Conservation (phyloP, 148 eudicot species). For the Polygonum aviculare region DNA sequence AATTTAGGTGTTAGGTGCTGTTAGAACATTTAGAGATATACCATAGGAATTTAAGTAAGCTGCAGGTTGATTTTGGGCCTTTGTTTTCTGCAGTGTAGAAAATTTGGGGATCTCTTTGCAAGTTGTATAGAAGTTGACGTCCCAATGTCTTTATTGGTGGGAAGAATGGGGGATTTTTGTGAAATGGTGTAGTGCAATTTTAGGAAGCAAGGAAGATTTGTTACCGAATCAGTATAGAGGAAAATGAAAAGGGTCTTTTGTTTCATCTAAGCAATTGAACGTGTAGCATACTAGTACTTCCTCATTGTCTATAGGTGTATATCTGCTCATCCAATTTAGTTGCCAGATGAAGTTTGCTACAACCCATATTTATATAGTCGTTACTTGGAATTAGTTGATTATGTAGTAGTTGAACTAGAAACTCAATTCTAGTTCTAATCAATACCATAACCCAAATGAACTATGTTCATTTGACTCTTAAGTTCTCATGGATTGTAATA, state of each 20-base stretch:
- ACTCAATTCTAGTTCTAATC: no score
- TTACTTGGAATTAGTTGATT: no score
- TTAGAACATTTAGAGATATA: neutral
- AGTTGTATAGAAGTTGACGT: neutral
- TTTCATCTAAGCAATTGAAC: neutral
- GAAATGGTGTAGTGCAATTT: neutral
- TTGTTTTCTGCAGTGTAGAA: neutral
- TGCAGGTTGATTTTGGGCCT: slow-evolving; percentile 4
- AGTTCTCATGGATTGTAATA: no score
- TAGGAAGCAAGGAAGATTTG: neutral
- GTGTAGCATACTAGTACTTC: no score
- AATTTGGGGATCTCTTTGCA: neutral
- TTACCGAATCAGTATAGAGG: neutral
- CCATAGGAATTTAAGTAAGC: neutral
- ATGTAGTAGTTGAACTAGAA: no score
- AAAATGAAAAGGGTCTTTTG: neutral
- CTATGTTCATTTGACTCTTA: no score
- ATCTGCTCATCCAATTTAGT: no score
- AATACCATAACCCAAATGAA: no score
- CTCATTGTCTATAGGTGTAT: no score
- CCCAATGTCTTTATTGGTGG: neutral
- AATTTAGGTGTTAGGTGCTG: neutral
- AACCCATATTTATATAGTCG: no score
- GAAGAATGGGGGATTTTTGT: no score
- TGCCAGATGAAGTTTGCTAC: no score